A percentile compares a stretch with the other conserved stretches of the same genome.
phyloP scores from a whole-genome alignment of 2,329 filamentous ascomycete species.

The Ramichloridium luteum region DNA sequence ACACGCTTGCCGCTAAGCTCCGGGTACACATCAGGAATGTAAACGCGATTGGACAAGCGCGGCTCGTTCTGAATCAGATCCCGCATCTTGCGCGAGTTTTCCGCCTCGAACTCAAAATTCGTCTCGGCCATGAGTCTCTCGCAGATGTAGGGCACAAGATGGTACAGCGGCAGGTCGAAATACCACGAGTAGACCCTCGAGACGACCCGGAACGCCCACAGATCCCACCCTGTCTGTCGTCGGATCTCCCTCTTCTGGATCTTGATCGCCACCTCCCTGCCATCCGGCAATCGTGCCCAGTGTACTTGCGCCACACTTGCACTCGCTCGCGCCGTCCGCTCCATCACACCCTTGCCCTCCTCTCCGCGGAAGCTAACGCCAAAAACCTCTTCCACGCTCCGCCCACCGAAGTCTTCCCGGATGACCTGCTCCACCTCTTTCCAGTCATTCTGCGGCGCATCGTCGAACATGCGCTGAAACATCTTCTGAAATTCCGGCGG shows the following conservation, averaged over 20 bases:
- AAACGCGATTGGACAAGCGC: conserved; percentile 65
- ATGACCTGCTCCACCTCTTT: conserved; percentile 75
- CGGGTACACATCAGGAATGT: conserved; percentile 73
- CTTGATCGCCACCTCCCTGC: conserved; percentile 86
- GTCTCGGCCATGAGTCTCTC: conserved; percentile 89
- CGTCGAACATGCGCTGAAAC: conserved; percentile 95
- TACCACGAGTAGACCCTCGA: conserved; percentile 70
- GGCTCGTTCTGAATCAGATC: conserved; percentile 63
- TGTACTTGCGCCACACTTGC: conserved; percentile 96
- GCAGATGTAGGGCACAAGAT: conserved; percentile 79
- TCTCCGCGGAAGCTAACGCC: conserved; percentile 58
- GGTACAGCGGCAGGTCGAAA: conserved; percentile 90
- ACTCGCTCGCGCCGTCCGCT: conserved; percentile 60
- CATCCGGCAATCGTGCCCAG: conserved; percentile 77
- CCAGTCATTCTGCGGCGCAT: conserved; percentile 89
- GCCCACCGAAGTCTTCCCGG: conserved; percentile 73
- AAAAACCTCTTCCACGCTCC: conserved; percentile 79
- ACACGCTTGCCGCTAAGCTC: conserved; percentile 74
- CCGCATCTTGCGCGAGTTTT: conserved; percentile 78
- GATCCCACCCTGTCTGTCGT: conserved; percentile 82
- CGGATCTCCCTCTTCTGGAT: conserved; percentile 92
- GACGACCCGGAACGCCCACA: conserved; percentile 91
- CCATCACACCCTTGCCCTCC: conserved; percentile 52
- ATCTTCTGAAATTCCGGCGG: conserved; percentile 92
- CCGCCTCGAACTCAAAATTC: conserved; percentile 84